Conservation (phyloP, 306 rosid genomes). For the Benincasa hispida region DNA sequence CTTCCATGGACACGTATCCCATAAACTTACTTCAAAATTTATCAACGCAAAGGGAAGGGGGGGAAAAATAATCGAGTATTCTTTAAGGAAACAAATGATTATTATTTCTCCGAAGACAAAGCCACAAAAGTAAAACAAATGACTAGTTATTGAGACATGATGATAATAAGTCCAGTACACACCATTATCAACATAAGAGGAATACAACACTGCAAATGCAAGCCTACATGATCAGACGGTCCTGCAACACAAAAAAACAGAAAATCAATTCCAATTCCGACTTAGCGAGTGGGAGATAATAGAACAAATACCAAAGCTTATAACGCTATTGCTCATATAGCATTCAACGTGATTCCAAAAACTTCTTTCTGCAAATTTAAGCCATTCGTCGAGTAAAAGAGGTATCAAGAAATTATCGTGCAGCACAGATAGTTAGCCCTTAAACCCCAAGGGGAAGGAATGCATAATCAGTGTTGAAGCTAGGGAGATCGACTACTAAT, state of each 20-base stretch:
- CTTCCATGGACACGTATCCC: not conserved
- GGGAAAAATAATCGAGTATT: not conserved
- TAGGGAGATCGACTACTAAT: not conserved
- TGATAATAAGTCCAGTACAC: slow-evolving; percentile 5
- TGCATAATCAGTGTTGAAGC: not conserved
- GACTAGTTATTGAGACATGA: not conserved
- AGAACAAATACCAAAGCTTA: not conserved
- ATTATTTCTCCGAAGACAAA: not conserved
- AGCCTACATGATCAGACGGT: not conserved
- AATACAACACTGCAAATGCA: not conserved
- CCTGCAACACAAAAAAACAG: not conserved
- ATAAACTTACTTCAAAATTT: not conserved
- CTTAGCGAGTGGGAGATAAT: not conserved
- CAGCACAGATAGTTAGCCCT: not conserved
- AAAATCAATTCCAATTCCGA: not conserved
- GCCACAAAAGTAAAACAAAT: not conserved
- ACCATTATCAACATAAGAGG: not conserved
- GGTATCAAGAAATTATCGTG: not conserved
- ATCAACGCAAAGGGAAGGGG: not conserved
- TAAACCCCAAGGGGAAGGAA: not conserved
- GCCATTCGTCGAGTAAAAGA: not conserved
- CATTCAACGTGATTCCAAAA: not conserved
- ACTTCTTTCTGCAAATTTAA: not conserved
- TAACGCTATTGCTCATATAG: not conserved
- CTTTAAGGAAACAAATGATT: not conserved